phyloP scores from a whole-genome alignment of 2,329 filamentous ascomycete genomes.

The Colletotrichum tabaci region DNA sequence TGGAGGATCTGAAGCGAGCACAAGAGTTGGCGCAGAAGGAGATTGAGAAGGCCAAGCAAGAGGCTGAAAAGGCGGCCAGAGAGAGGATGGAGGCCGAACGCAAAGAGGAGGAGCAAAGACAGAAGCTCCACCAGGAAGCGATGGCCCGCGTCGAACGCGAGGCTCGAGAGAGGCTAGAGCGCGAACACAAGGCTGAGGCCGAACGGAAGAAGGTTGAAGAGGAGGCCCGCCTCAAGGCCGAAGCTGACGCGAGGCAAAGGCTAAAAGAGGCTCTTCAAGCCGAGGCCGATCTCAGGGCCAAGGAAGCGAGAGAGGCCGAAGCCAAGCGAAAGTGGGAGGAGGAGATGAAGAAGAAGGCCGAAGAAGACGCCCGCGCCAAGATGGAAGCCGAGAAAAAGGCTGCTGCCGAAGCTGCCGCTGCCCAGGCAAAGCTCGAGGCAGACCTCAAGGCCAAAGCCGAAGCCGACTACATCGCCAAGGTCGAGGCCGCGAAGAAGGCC shows the following conservation, averaged over 20 bases:
- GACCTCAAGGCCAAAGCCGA: constrained; percentile 56
- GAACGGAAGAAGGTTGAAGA: constrained; percentile 57
- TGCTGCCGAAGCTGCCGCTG: constrained; percentile 56
- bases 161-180: constrained; percentile 56
- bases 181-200: constrained; percentile 60
- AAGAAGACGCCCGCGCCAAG: constrained; percentile 57
- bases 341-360: constrained; percentile 55
- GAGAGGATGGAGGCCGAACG: constrained; percentile 61
- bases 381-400: constrained; percentile 57
- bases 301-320: constrained; percentile 46
- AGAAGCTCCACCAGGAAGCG: constrained; percentile 53
- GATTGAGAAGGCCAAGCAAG: constrained; percentile 62
- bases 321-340: constrained; percentile 46
- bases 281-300: constrained; percentile 54
- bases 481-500: constrained; percentile 58
- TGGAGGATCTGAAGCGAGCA: constrained; percentile 58
- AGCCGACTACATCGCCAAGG: constrained; percentile 46
- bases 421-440: constrained; percentile 50
- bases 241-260: constrained; percentile 53
- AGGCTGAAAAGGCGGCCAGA: constrained; percentile 61
- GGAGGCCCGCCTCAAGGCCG: constrained; percentile 58
- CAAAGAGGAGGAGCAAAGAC: constrained; percentile 63
- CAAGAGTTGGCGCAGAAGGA: constrained; percentile 63
- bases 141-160: constrained; percentile 51
- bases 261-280: constrained; percentile 52